A percentile compares a stretch with the other conserved stretches of the same genome.
phyloP scores from a whole-genome alignment of 2,329 filamentous ascomycete species.

The Penicillium sclerotigenum region DNA sequence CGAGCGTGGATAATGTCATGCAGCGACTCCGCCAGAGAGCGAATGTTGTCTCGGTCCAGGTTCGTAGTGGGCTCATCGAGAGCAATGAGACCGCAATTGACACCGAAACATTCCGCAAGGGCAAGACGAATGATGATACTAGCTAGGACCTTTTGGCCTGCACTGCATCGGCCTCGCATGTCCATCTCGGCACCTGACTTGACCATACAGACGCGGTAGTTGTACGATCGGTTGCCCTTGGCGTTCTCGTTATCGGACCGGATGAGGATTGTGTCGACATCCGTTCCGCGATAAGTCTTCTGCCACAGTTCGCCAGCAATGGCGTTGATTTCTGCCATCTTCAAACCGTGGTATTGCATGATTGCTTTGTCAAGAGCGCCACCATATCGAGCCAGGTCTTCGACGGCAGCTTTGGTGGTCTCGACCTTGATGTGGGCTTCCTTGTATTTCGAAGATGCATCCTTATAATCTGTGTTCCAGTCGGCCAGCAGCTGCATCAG shows the following conservation, averaged over 20 bases:
- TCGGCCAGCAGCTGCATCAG: conserved; percentile 69
- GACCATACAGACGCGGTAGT: conserved; percentile 97
- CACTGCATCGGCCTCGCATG: conserved; percentile 96
- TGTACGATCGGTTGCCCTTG: conserved; percentile 78
- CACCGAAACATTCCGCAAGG: conserved; percentile 91
- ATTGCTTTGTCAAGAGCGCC: conserved; percentile 90
- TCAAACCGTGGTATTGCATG: conserved; percentile 92
- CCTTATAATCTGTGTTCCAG: conserved; percentile 82
- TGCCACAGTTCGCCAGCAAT: conserved; percentile 97
- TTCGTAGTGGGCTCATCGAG: conserved; percentile 98
- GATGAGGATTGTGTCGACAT: conserved; percentile 95
- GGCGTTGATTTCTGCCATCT: conserved; percentile 97
- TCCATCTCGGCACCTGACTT: conserved; percentile 98
- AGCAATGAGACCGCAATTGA: conserved; percentile 93
- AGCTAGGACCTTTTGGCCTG: conserved; percentile 93
- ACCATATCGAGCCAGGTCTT: conserved; percentile 79
- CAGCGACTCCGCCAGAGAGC: conserved; percentile 77
- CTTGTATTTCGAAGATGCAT: conserved; percentile 76
- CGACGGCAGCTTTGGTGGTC: conserved; percentile 88
- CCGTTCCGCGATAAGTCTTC: conserved; percentile 92
- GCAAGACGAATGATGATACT: conserved; percentile 97
- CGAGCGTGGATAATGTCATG: conserved; percentile 83
- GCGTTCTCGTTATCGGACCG: conserved; percentile 80
- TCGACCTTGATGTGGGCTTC: conserved; percentile 85
- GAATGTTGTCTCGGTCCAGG: conserved; percentile 91